Base-by-base conservation (phyloP, 2,329 filamentous ascomycete species). In the Pseudogymnoascus sp. region DNA sequence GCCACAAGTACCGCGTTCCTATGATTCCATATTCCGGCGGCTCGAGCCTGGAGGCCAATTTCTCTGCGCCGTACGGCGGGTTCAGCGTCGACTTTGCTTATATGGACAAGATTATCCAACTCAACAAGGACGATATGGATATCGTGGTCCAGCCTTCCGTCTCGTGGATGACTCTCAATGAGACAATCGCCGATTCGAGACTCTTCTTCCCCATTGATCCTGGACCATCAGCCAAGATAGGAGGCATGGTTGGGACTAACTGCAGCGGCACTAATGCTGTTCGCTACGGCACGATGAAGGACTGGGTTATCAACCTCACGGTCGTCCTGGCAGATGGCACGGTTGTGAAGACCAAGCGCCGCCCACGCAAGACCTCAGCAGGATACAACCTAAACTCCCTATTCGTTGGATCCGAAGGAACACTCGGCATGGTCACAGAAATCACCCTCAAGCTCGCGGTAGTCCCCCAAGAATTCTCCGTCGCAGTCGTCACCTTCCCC, bases 201-300 rank as follows among this genome's bases (percentile, higher is more conserved):
- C 82, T 97, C 1, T 96, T 96, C 76, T 95, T 96, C 72, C 92
- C 92, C 0, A 87, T 96, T 10, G 92, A 97, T 70, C 92, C 92
- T 10, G 76, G 67, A 60, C 83, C 83, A 64, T 83, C 80, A 67
- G 88, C 89, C 13, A 89, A 88, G 75, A 90, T 92, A 67, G 89
- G 89, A 59, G 89, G 89, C 42, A 93, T 93, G 89, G 84, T 92
- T 29, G 88, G 88, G 10, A 92, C 89, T 8, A 90, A 89, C 69
- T 87, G 84, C 70, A 87, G 85, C 10, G 89, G 89, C 1, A 93
- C 89, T 0, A 92, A 92, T 69, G 88, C 88, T 2, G 88, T 92
- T 40, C 82, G 85, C 67, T 93, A 93, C 70, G 89, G 89, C 5
- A 92, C 89, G 0, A 93, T 93, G 89, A 91, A 90, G 71, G 89